Conservation (phyloP, 345 rosid genomes). For the Noccaea caerulescens region DNA sequence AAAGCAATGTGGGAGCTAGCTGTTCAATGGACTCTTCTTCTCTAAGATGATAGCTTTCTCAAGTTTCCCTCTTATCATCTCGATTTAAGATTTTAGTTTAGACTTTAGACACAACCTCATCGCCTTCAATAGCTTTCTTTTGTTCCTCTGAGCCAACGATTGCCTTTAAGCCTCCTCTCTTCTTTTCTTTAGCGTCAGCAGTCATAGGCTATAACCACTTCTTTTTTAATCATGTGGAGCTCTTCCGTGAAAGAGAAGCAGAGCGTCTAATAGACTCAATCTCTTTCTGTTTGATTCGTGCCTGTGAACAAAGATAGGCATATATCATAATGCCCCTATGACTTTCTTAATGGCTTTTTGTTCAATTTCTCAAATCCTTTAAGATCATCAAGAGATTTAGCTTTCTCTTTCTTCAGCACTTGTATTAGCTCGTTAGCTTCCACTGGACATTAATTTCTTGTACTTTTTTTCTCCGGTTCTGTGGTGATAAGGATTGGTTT, state of each 20-base stretch:
- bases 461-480: too few relatives aligned
- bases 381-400: conserved; percentile 67
- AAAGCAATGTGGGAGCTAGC: conserved; percentile 67
- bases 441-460: background rate
- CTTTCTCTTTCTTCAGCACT: conserved; percentile 77
- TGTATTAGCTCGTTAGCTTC: conserved; percentile 73
- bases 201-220: conserved; percentile 58
- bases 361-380: conserved; percentile 65
- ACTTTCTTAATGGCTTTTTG: conserved; percentile 75
- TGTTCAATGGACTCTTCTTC: conserved; percentile 70
- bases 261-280: conserved; percentile 69
- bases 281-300: conserved; percentile 83
- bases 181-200: conserved; percentile 77
- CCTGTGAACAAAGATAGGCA: conserved; percentile 42
- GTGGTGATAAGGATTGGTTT: too few relatives aligned
- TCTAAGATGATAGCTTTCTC: conserved; percentile 53
- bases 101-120: conserved; percentile 46
- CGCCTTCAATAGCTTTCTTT: conserved; percentile 51
- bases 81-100: conserved; percentile 60
- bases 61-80: conserved; percentile 61
- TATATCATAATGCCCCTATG: conserved; percentile 55
- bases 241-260: conserved; percentile 72
- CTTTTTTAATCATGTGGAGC: conserved; percentile 74
- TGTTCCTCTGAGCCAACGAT: conserved; percentile 66
- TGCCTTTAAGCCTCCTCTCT: conserved; percentile 65